These are phyloP conservation scores for Claviceps sp. DNA, from an alignment of 2,329 filamentous ascomycete species.

Conservation along the genomic window DNA sequence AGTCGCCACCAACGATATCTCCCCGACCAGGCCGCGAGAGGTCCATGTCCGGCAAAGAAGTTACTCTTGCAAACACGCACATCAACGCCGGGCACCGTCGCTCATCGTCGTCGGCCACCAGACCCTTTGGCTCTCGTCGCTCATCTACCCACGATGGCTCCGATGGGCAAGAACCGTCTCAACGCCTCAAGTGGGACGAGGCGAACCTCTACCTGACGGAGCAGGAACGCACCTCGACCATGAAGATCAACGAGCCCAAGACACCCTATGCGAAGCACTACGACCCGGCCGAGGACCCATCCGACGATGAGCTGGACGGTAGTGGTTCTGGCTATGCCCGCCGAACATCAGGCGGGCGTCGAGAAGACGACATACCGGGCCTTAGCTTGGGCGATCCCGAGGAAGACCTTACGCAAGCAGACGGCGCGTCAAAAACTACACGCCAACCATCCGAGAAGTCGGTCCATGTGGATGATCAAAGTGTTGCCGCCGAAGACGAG, in stretches of 20 bases:
- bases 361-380: constrained; percentile 71
- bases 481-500: constrained; percentile 43
- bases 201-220: constrained; percentile 95
- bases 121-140: constrained; percentile 53
- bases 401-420: constrained; percentile 45
- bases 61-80: constrained; percentile 88
- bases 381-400: constrained; percentile 89
- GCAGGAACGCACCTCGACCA: constrained; percentile 86
- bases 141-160: constrained; percentile 42
- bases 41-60: constrained; percentile 59
- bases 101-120: constrained; percentile 61
- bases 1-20: constrained; percentile 35
- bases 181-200: constrained; percentile 94
- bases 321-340: constrained; percentile 16
- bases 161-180: constrained; percentile 38
- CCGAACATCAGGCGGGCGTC: constrained; percentile 25
- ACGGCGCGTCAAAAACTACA: constrained; percentile 16
- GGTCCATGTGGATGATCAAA: constrained; percentile 63
- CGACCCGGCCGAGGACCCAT: constrained; percentile 77
- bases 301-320: constrained; percentile 49
- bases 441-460: constrained; percentile 44
- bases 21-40: constrained; percentile 21
- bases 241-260: constrained; percentile 99
- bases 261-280: constrained; percentile 91
- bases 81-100: constrained; percentile 85